phyloP scores from a whole-genome alignment of 1,284 basidiomycete species.

The Cutaneotrichosporon daszewskae region DNA sequence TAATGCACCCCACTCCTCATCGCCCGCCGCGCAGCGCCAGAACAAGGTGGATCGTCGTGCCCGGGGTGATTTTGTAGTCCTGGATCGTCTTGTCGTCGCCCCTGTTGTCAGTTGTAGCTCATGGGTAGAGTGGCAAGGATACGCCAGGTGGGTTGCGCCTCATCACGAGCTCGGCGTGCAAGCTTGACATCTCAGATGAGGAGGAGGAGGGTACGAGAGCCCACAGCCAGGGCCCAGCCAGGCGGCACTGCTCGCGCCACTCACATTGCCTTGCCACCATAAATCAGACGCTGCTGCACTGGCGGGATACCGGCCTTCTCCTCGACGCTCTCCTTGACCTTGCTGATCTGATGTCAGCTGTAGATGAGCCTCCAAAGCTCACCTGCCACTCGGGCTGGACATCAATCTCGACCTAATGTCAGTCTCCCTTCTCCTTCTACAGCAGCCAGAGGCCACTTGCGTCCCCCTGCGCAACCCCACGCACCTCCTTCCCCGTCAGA shows the following conservation, averaged over 20 bases:
- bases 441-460: no score
- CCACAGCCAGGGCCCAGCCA: no score
- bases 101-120: constrained; percentile 40
- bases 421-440: constrained; percentile 1
- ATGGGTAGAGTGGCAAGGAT: no score
- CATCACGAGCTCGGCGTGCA: no score
- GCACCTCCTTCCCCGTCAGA: constrained; percentile 42
- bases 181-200: no score
- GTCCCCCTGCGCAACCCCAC: no score
- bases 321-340: constrained; percentile 98
- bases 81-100: constrained; percentile 80
- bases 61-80: constrained; percentile 73
- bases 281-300: constrained; percentile 92
- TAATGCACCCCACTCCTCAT: background rate
- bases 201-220: no score
- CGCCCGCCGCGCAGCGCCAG: constrained; percentile 83
- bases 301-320: constrained; percentile 99
- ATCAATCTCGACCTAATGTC: constrained; percentile 67
- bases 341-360: constrained; percentile 61
- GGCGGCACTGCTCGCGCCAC: no score
- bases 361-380: constrained; percentile 22
- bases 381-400: constrained; percentile 89
- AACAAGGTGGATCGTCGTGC: constrained; percentile 83
- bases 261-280: constrained; percentile 89
- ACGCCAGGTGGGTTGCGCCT: no score